Evolutionary conservation across 1,284 basidiomycete genomes (phyloP), one percentile per base, ranked within the genome.

Genomic region (Tylopilus sp.): DNA sequence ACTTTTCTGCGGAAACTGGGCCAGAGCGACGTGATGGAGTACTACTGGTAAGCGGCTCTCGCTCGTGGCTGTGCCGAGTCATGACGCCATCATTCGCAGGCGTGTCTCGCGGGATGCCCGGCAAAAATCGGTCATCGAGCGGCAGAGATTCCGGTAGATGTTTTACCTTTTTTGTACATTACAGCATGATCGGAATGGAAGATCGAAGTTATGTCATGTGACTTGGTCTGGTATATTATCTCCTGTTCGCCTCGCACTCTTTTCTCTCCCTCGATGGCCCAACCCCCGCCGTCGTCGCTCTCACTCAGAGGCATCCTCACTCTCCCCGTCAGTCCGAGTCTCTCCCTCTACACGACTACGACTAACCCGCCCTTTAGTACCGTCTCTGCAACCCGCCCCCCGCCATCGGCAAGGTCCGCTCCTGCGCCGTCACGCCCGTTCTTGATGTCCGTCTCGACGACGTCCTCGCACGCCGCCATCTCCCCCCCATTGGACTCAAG

Each of bases 11-110:
- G 79, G 16, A 90, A 88, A 58, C 78, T 96, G 26, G 91, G 92
- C 1, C 87, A 90, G 52, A 82, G 81, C 54, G 85, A 92, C 57
- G 90, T 93, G 21, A 86, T 97, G 77, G 92, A 96, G 58, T 85
- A 92, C 64, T 97, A 94, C 64, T 95, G 91, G 92, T 90, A 58
- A 59, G 21, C 21, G 21, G 21, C 21, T 3, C 21, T 23, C 21
- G 21, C 21, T 23, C 21, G 21, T 23, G 3, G 21, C 6, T 6
- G 18, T 21, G n/a, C 3, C 16, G 2, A 7, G 2, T 36, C 11
- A 36, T 21, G 18, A 5, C 8, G 26, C 19, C 5, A 15, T 25
- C 34, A n/a, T n/a, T n/a, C n/a, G 5, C 55, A 82, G 80, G 81
- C 78, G 80, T 13, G 77, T 82, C 4, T 76, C 75, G 44, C 69